Evolutionary conservation across 495 filamentous ascomycete species (phyloP).

Genomic region (Tirmania nivea): DNA sequence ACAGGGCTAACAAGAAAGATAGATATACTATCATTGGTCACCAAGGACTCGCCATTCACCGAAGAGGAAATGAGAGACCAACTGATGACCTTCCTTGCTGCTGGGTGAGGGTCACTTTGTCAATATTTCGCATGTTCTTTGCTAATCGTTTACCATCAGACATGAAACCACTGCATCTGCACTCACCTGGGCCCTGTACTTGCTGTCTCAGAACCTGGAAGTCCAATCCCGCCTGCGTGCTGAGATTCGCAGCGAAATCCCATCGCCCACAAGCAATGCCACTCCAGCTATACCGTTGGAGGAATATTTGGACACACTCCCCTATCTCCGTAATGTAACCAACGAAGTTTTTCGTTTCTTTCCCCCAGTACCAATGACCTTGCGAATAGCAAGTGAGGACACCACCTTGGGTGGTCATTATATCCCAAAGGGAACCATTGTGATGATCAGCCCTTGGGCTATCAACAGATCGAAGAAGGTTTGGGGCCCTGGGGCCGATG

Average conservation of each 20-base stretch:
- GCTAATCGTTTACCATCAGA: background rate
- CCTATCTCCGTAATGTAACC: conserved; percentile 33
- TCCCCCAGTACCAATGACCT: conserved; percentile 31
- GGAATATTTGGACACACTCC: conserved; percentile 31
- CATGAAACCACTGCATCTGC: conserved; percentile 29
- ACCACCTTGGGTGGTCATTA: conserved; percentile 40
- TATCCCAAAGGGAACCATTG: conserved; percentile 39
- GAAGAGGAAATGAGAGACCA: conserved; percentile 73
- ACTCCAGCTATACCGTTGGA: conserved; percentile 10
- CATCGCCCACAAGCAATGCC: conserved; percentile 20
- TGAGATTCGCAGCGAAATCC: conserved; percentile 34
- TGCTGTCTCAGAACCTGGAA: conserved; percentile 27
- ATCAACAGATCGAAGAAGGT: conserved; percentile 35
- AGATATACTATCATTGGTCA: background rate
- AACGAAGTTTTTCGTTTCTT: conserved; percentile 28
- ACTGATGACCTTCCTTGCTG: conserved; percentile 85
- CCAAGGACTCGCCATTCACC: conserved; percentile 11
- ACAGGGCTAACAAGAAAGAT: background rate
- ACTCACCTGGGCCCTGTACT: conserved; percentile 35
- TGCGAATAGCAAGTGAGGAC: conserved; percentile 40
- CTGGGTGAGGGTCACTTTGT: conserved; percentile 48
- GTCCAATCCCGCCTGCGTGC: conserved; percentile 27
- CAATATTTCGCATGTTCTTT: background rate
- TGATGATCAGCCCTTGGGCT: conserved; percentile 41
- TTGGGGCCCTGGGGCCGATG: conserved; percentile 37